Evolutionary conservation across 192 early-diverging fungal species (phyloP).

Genomic region (Gaertneriomyces semiglobifer): DNA sequence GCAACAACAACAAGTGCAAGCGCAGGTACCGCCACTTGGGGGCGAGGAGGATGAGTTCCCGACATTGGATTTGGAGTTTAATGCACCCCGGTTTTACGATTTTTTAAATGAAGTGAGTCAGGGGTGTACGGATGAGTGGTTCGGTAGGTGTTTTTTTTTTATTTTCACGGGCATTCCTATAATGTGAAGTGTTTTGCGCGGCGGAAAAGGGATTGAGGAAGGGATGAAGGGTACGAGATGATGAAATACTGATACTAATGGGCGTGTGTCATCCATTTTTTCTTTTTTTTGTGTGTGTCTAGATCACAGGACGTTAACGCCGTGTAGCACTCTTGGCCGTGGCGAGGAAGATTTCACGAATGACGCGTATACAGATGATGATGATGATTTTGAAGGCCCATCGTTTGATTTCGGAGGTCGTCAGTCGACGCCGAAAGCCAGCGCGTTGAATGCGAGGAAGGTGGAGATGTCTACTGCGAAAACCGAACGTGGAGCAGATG

Average conservation of each 20-base stretch:
- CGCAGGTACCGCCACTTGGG: too few relatives aligned
- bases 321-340: background rate
- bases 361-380: background rate
- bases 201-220: background rate
- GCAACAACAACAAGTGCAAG: too few relatives aligned
- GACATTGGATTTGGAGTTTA: constrained; percentile 30
- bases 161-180: constrained; percentile 4
- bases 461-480: too few relatives aligned
- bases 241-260: background rate
- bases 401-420: too few relatives aligned
- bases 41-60: too few relatives aligned
- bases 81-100: constrained; percentile 44
- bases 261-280: background rate
- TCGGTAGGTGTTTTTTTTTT: constrained; percentile 36
- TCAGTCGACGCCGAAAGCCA: constrained; percentile 11
- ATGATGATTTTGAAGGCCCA: constrained; percentile 1
- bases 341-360: background rate
- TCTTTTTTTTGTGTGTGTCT: background rate
- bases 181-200: background rate
- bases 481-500: too few relatives aligned
- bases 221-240: constrained; percentile 15
- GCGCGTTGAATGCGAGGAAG: background rate
- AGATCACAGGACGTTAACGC: background rate
- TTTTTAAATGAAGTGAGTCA: constrained; percentile 30
- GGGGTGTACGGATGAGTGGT: constrained; percentile 37